Evolutionary conservation across 148 eudicot genomes (phyloP), one percentile per base, ranked within the genome.

Genomic region (Salicornia ramosissima): DNA sequence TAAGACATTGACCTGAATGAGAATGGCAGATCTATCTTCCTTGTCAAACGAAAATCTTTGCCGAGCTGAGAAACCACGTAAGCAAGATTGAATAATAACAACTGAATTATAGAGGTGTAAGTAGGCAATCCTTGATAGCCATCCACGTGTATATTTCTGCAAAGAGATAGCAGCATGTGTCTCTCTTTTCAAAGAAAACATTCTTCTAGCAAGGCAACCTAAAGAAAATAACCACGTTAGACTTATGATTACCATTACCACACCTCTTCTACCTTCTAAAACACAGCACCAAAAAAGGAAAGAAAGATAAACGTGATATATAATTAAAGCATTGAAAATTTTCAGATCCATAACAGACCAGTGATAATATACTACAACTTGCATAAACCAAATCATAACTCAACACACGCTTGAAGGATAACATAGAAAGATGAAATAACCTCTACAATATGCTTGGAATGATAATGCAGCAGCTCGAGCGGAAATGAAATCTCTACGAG

Each of bases 371-470:
- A n/a, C n/a, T n/a, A n/a, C n/a, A n/a, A n/a, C n/a, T n/a, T n/a
- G n/a, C n/a, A n/a, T n/a, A n/a, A n/a, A n/a, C n/a, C n/a, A n/a
- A n/a, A n/a, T n/a, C n/a, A n/a, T n/a, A n/a, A n/a, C n/a, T n/a
- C n/a, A n/a, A n/a, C n/a, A n/a, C 40, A 47, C 21, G 34, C 29
- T 22, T 24, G 47, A n/a, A 62, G 4, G 40, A 65, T 46, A 55
- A 52, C 30, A 33, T 36, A 14, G 10, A 22, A 69, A 46, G 40
- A 52, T 8, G 30, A 13, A 66, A 64, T 31, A 73, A 94, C 98
- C 99, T 94, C 89, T 83, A 81, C 97, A 94, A 69, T 84, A 88
- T 69, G 97, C 86, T 87, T 94, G 99, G 62, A 94, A 68, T 69
- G 81, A 78, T 54, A 86, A 43, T 67, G 99, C 88, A 65, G 97